Base-by-base conservation (phyloP, 129 eudicot genomes). In the Dittrichia graveolens region DNA sequence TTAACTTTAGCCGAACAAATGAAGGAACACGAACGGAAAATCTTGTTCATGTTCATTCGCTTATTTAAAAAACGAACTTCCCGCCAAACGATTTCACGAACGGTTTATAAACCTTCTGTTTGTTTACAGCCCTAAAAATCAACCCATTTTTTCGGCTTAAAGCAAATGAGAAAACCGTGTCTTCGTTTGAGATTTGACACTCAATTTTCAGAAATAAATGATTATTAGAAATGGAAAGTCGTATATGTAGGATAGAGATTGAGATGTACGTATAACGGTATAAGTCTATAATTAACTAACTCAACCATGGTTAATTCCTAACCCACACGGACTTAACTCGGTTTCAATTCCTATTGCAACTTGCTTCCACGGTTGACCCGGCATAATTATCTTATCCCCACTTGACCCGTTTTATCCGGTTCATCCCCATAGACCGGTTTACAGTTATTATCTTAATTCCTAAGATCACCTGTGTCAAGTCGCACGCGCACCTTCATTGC, bases 251-350 rank as follows among this genome's bases (percentile, higher is more conserved):
- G 2, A 3, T 14, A 43, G 13, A 62, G 2, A 3, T 14, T 18
- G 13, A 62, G 2, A 14, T 39, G 67, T 1, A 11, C 18, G 56
- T 3, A 3, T 50, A 18, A 49, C 56, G 18, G 56, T 50, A 3
- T 13, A 50, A 46, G n/a, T 11, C 6, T 41, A 44, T 24, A 24
- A 24, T 0, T 8, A 69, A 16, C 57, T 31, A 64, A 74, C 79
- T 74, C 56, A 50, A 74, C 79, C 66, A 75, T 43, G 65, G 65
- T 64, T 65, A 54, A 75, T 5, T 18, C 61, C 38, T 41, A 67
- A 76, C 61, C 62, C 69, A 76, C 80, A 69, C 80, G 80, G 12
- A 57, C 34, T 67, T 68, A 18, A 76, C 80, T 76, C 80, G 80
- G 53, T 58, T 59, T 54, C 14, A 12, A 67, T 37, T 43, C 35